Conservation (phyloP, 148 eudicot genomes). For the Fallopia convolvulus region DNA sequence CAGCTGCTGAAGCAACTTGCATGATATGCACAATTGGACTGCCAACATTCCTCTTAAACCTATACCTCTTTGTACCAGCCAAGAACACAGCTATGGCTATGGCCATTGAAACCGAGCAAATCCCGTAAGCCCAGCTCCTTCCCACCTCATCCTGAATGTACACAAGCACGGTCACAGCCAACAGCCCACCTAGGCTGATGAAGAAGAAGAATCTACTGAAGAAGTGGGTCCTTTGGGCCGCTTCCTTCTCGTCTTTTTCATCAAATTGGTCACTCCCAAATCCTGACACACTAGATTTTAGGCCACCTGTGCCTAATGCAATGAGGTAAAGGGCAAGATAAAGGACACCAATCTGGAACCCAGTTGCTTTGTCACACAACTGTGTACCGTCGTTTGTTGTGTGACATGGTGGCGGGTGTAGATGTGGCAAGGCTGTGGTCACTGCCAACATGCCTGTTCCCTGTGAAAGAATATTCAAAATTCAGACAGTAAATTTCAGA, state of each 20-base stretch:
- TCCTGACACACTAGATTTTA: slow-evolving; percentile 69
- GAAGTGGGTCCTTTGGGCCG: slow-evolving; percentile 67
- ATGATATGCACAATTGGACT: slow-evolving; percentile 71
- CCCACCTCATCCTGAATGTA: slow-evolving; percentile 80
- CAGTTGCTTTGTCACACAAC: slow-evolving; percentile 52
- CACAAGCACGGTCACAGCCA: slow-evolving; percentile 79
- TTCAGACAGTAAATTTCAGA: not conserved
- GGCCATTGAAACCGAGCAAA: slow-evolving; percentile 63
- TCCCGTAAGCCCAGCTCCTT: slow-evolving; percentile 71
- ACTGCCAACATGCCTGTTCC: slow-evolving; percentile 59
- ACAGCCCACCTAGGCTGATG: slow-evolving; percentile 64
- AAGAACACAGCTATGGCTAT: slow-evolving; percentile 50
- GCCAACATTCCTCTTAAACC: slow-evolving; percentile 67
- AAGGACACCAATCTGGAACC: slow-evolving; percentile 37
- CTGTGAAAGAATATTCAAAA: slow-evolving; percentile 22
- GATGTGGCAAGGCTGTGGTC: slow-evolving; percentile 51
- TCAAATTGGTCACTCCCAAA: slow-evolving; percentile 69
- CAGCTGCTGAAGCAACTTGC: slow-evolving; percentile 61
- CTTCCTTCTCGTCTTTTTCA: slow-evolving; percentile 63
- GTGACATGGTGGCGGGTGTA: slow-evolving; percentile 59
- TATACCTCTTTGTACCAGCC: slow-evolving; percentile 45
- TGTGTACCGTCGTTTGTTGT: not conserved
- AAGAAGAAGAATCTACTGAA: slow-evolving; percentile 89
- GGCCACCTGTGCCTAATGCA: slow-evolving; percentile 65
- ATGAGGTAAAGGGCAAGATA: slow-evolving; percentile 44